Conservation (phyloP, 2,329 filamentous ascomycete genomes). For the Falciphora oryzae region DNA sequence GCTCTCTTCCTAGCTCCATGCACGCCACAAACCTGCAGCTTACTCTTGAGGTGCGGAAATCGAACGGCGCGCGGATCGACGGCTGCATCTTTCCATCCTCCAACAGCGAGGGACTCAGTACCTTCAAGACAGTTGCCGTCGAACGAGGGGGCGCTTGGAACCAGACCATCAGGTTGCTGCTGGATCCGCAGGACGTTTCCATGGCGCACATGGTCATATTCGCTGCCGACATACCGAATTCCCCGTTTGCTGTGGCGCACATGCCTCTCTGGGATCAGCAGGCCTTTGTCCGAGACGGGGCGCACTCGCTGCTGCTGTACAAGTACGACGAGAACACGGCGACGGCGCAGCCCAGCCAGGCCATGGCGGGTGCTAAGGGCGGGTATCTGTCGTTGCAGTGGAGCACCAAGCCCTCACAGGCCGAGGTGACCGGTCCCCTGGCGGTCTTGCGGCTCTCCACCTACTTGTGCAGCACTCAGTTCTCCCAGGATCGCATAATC, state of each 20-base stretch:
- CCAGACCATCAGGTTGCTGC: slow-evolving; percentile 75
- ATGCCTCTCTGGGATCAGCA: slow-evolving; percentile 90
- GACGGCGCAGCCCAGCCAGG: slow-evolving; percentile 50
- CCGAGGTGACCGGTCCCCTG: slow-evolving; percentile 73
- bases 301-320: slow-evolving; percentile 77
- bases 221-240: slow-evolving; percentile 76
- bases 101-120: slow-evolving; percentile 71
- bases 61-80: slow-evolving; percentile 75
- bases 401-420: slow-evolving; percentile 57
- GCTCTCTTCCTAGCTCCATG: slow-evolving; percentile 56
- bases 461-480: slow-evolving; percentile 88
- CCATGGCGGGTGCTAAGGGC: slow-evolving; percentile 56
- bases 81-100: slow-evolving; percentile 83
- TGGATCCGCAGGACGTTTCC: slow-evolving; percentile 74
- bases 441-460: slow-evolving; percentile 76
- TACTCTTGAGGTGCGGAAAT: slow-evolving; percentile 79
- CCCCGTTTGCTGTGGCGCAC: slow-evolving; percentile 87
- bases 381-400: slow-evolving; percentile 85
- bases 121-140: slow-evolving; percentile 80
- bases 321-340: slow-evolving; percentile 88
- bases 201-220: slow-evolving; percentile 85
- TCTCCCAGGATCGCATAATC: slow-evolving; percentile 86
- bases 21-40: slow-evolving; percentile 75
- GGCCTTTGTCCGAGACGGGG: slow-evolving; percentile 82
- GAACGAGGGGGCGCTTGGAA: slow-evolving; percentile 81